Conservation (phyloP, 495 filamentous ascomycete species). For the Parmelia sp. region DNA sequence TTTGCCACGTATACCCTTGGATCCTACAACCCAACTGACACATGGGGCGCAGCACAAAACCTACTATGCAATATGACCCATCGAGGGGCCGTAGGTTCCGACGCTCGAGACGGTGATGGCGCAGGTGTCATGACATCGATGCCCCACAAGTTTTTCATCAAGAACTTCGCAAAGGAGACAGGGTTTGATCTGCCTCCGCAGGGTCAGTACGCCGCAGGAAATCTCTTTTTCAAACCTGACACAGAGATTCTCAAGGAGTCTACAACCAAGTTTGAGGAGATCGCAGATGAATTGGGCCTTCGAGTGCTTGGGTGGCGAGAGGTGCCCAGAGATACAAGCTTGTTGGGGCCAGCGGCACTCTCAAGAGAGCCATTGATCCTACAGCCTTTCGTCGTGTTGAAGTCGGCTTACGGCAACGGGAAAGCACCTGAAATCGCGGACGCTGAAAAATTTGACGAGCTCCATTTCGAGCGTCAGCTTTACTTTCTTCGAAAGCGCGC, state of each 20-base stretch:
- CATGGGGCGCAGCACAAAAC: constrained; percentile 62
- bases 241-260: constrained; percentile 81
- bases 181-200: constrained; percentile 77
- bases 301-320: constrained; percentile 95
- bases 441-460: constrained; percentile 72
- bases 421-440: constrained; percentile 75
- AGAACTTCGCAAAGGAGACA: constrained; percentile 90
- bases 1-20: constrained; percentile 20
- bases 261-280: constrained; percentile 81
- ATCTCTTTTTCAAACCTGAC: constrained; percentile 98
- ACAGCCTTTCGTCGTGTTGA: constrained; percentile 91
- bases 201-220: constrained; percentile 95
- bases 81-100: constrained; percentile 94
- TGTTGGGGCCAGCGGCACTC: constrained; percentile 87
- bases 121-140: constrained; percentile 99
- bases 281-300: constrained; percentile 79
- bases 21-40: constrained; percentile 18
- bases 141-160: constrained; percentile 97
- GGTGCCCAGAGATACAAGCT: constrained; percentile 84
- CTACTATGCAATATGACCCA: constrained; percentile 99
- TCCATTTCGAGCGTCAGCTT: constrained; percentile 84
- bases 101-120: constrained; percentile 95
- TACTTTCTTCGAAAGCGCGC: constrained; percentile 92
- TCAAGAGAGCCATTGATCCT: constrained; percentile 92
- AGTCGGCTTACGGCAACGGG: constrained; percentile 78